A percentile compares a stretch with the other conserved stretches of the same genome.
Conservation (phyloP, 2,329 filamentous ascomycete species). For the Huntiella savannae region DNA sequence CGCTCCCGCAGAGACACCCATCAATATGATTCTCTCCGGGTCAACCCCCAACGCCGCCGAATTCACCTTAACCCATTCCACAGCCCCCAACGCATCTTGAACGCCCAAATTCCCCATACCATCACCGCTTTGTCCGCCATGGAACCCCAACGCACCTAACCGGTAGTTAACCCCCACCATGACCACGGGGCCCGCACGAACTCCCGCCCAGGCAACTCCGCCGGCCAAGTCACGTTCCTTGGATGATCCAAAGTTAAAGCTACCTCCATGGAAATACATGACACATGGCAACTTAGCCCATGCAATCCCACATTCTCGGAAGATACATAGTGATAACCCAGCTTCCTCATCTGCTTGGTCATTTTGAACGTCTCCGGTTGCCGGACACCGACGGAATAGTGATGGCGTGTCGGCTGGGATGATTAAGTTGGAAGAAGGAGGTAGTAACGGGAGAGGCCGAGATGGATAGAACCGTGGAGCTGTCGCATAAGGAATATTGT, state of each 20-base stretch:
- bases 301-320: neutral
- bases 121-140: constrained; percentile 32
- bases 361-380: neutral
- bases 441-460: neutral
- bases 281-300: constrained; percentile 23
- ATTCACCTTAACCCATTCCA: constrained; percentile 43
- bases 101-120: constrained; percentile 44
- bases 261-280: constrained; percentile 45
- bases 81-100: constrained; percentile 37
- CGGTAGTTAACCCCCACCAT: constrained; percentile 44
- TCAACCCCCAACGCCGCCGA: constrained; percentile 42
- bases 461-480: neutral
- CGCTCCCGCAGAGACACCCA: constrained; percentile 42
- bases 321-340: neutral
- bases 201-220: constrained; percentile 36
- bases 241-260: constrained; percentile 36
- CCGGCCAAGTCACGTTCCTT: constrained; percentile 37
- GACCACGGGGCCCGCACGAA: constrained; percentile 26
- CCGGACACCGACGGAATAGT: neutral
- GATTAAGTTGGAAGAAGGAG: neutral
- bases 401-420: neutral
- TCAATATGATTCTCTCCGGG: constrained; percentile 35
- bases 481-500: neutral
- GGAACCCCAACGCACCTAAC: constrained; percentile 49
- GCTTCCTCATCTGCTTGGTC: neutral